Percentiles rank a stretch among this genome's conserved stretches.
These are phyloP conservation scores for Larix sibirica DNA, from an alignment of 83 land plant genomes.

Conservation along the genomic window DNA sequence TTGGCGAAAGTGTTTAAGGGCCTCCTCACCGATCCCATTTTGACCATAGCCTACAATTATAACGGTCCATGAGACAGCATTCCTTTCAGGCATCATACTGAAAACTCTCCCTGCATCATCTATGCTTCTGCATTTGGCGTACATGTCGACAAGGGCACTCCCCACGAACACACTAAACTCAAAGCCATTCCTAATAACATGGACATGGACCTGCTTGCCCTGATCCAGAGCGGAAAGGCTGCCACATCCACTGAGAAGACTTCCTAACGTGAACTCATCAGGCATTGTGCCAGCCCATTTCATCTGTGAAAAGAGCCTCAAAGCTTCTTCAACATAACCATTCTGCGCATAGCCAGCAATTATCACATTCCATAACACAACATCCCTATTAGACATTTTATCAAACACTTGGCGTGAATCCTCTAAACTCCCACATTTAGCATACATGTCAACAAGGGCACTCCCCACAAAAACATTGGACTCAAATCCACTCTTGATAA, in stretches of 20 bases:
- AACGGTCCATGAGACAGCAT: slow-evolving; percentile 49
- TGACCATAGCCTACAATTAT: slow-evolving; percentile 50
- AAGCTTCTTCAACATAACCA: slow-evolving; percentile 22
- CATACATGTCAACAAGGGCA: slow-evolving; percentile 56
- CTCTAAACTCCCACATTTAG: slow-evolving; percentile 45
- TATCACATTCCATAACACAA: slow-evolving; percentile 44
- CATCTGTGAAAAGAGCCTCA: slow-evolving; percentile 26
- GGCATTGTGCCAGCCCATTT: slow-evolving; percentile 20
- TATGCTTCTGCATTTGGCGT: slow-evolving; percentile 47
- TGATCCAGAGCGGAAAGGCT: slow-evolving; percentile 23
- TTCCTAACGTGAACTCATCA: slow-evolving; percentile 30
- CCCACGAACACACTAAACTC: slow-evolving; percentile 33
- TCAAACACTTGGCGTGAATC: slow-evolving; percentile 36
- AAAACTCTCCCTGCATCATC: slow-evolving; percentile 46
- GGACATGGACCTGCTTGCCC: slow-evolving; percentile 44
- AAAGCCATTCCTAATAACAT: slow-evolving; percentile 30
- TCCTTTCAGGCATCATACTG: slow-evolving; percentile 18
- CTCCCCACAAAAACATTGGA: slow-evolving; percentile 32
- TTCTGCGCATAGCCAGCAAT: slow-evolving; percentile 21
- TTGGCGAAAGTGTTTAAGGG: slow-evolving; percentile 34
- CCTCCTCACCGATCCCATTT: slow-evolving; percentile 50
- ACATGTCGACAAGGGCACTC: slow-evolving; percentile 66
- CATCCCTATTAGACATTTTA: slow-evolving; percentile 19
- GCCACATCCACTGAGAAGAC: slow-evolving; percentile 31
- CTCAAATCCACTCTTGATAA: slow-evolving; percentile 28